Percentiles rank a stretch among this genome's conserved stretches.
phyloP scores from a whole-genome alignment of 164 flowering plant genomes.

The Berberis vulgaris region DNA sequence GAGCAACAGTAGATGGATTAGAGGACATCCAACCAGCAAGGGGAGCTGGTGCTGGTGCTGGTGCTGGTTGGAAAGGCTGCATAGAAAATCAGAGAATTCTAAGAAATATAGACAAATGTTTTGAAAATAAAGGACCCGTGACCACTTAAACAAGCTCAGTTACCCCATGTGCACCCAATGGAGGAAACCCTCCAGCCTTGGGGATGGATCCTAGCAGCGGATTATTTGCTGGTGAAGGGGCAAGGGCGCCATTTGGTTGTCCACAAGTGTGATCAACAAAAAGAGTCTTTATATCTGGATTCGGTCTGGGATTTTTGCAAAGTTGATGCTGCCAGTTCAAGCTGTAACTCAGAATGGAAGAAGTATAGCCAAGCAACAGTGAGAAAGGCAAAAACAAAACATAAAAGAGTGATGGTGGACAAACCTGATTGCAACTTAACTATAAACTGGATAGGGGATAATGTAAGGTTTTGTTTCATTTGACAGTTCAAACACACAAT shows the following conservation, averaged over 20 bases:
- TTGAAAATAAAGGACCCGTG: neutral
- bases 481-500: no score
- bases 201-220: constrained; percentile 29
- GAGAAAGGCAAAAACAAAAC: no score
- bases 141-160: neutral
- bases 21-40: constrained; percentile 33
- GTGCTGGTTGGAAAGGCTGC: constrained; percentile 39
- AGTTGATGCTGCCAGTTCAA: constrained; percentile 60
- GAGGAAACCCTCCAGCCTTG: constrained; percentile 32
- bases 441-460: no score
- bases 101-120: constrained; percentile 7
- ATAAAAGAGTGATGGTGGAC: no score
- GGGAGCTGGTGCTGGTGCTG: constrained; percentile 25
- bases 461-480: no score
- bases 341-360: constrained; percentile 14
- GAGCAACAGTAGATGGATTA: constrained; percentile 27
- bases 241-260: constrained; percentile 40
- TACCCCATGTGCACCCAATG: constrained; percentile 35
- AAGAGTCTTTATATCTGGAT: constrained; percentile 10
- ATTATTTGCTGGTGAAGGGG: constrained; percentile 33
- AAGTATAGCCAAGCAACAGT: no score
- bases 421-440: no score
- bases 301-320: constrained; percentile 44
- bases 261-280: constrained; percentile 49
- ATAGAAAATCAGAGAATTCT: neutral